A percentile compares a stretch with the other conserved stretches of the same genome.
These are phyloP conservation scores for Kuraishia floccosa DNA, from an alignment of 805 yeast species.

Conservation along the genomic window DNA sequence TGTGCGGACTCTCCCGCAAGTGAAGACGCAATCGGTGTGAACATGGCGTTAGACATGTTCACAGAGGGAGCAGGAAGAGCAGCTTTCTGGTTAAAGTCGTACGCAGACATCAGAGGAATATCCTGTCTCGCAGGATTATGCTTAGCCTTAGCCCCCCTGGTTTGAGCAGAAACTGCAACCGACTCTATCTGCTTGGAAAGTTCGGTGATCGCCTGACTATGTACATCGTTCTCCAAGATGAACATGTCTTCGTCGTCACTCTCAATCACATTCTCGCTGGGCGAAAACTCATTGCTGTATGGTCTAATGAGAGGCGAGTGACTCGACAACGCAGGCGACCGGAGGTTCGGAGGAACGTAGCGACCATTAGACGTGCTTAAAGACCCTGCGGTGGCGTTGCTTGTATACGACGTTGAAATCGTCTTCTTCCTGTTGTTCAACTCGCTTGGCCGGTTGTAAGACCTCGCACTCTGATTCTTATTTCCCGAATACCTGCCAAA, in stretches of 20 bases:
- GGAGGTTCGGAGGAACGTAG: slow-evolving; percentile 63
- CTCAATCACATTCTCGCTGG: slow-evolving; percentile 15
- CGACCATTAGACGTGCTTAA: slow-evolving; percentile 31
- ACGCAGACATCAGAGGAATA: too few species aligned
- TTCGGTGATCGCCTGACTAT: slow-evolving; percentile 3
- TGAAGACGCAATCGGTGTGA: slow-evolving; percentile 9
- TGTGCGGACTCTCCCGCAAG: slow-evolving; percentile 3
- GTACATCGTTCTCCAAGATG: slow-evolving; percentile 22
- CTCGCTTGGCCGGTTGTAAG: too few species aligned
- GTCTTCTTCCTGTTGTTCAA: too few species aligned
- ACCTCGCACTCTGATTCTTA: slow-evolving; percentile 3
- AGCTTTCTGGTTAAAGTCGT: too few species aligned
- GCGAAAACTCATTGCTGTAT: slow-evolving; percentile 12
- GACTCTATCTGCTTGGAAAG: too few species aligned
- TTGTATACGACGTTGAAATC: too few species aligned
- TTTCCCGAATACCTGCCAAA: neutral
- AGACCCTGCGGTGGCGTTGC: slow-evolving; percentile 3
- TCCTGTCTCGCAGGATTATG: too few species aligned
- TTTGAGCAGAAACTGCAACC: too few species aligned
- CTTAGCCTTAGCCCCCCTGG: too few species aligned
- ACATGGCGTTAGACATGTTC: slow-evolving; percentile 8
- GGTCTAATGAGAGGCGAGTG: slow-evolving; percentile 9
- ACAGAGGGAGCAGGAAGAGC: too few species aligned
- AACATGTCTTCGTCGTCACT: slow-evolving; percentile 24
- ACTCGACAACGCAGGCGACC: slow-evolving; percentile 28